Evolutionary conservation across 176 grass and related monocot genomes (phyloP).

Genomic region (Tillandsia fasciculata): DNA sequence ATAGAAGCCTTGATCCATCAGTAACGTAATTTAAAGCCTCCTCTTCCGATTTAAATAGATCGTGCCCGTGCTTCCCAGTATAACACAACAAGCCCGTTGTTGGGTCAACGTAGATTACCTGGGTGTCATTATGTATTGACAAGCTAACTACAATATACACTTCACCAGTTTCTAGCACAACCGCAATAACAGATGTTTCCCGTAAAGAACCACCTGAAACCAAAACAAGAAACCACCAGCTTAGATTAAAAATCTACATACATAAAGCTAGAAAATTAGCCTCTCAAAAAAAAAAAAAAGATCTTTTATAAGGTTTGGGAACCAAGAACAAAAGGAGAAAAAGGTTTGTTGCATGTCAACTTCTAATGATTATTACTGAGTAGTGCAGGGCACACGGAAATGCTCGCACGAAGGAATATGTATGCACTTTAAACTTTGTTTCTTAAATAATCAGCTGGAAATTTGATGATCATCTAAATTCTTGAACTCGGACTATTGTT

Average conservation of each 20-base stretch:
- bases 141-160: constrained; percentile 76
- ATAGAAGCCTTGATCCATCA: constrained; percentile 55
- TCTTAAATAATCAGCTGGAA: too few species aligned
- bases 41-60: constrained; percentile 60
- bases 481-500: too few species aligned
- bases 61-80: constrained; percentile 47
- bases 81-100: constrained; percentile 66
- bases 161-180: constrained; percentile 55
- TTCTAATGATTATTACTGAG: too few species aligned
- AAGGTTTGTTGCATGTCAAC: too few species aligned
- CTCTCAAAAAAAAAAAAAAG: background rate
- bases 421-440: too few species aligned
- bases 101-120: constrained; percentile 76
- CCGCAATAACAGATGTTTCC: constrained; percentile 49
- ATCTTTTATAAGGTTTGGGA: background rate
- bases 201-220: constrained; percentile 31
- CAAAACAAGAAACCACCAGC: constrained; percentile 2
- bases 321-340: too few species aligned
- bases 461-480: too few species aligned
- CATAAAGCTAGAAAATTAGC: background rate
- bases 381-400: too few species aligned
- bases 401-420: too few species aligned
- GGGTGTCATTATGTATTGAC: constrained; percentile 46
- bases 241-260: background rate
- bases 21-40: constrained; percentile 75